Conservation (phyloP, 352 stramenopile genomes). For the Globisporangium spinosum region DNA sequence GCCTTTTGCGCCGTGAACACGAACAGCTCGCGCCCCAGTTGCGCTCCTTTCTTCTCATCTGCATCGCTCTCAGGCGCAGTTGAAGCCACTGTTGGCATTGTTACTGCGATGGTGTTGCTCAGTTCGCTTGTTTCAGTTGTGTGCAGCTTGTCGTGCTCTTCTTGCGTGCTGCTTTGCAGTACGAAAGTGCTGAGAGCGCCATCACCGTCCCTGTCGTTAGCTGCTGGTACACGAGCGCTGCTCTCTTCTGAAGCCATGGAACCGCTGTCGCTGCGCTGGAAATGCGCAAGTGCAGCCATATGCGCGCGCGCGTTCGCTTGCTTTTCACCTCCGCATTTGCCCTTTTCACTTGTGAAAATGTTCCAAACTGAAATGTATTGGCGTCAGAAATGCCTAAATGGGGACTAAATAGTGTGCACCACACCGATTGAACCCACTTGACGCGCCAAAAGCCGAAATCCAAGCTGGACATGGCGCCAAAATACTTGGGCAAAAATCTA, state of each 20-base stretch:
- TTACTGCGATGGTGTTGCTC: not conserved
- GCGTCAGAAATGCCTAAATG: not conserved
- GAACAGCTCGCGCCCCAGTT: slow-evolving; percentile 47
- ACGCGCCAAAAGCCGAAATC: not conserved
- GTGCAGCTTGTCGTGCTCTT: not conserved
- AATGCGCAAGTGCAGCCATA: slow-evolving; percentile 14
- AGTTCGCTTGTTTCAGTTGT: not conserved
- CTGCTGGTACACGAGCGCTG: not conserved
- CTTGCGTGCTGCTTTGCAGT: not conserved
- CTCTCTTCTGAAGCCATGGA: not conserved
- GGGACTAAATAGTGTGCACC: not conserved
- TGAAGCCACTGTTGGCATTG: not conserved
- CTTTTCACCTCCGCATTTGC: not conserved
- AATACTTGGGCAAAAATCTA: not conserved
- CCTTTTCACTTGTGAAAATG: not conserved
- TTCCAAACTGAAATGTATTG: not conserved
- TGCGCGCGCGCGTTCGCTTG: not conserved
- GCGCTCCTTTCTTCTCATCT: slow-evolving; percentile 7
- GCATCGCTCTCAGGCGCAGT: not conserved
- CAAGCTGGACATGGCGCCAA: slow-evolving; percentile 2
- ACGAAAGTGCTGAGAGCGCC: not conserved
- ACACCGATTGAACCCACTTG: not conserved
- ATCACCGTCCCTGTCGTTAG: not conserved
- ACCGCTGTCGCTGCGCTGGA: not conserved
- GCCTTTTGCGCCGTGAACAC: slow-evolving; percentile 85